Conservation (phyloP, 208 protist species). For the Porcisia deanei region DNA sequence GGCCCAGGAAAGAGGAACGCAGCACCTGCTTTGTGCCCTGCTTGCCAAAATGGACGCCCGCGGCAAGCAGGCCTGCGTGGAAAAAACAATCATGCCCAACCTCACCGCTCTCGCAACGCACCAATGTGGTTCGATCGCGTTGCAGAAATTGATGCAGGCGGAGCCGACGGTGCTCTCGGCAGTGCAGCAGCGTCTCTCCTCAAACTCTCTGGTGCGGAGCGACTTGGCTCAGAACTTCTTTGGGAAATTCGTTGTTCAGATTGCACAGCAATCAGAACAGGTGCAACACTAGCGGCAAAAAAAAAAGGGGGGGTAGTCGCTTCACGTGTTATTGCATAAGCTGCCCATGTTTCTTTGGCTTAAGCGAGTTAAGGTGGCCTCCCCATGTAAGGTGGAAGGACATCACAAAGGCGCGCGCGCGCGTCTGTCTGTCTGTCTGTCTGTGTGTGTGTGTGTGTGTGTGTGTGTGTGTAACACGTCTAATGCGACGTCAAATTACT, state of each 20-base stretch:
- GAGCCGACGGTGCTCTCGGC: constrained; percentile 49
- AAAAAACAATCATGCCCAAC: constrained; percentile 48
- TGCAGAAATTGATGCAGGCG: constrained; percentile 85
- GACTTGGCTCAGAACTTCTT: constrained; percentile 83
- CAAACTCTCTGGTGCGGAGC: constrained; percentile 48
- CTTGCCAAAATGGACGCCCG: constrained; percentile 68
- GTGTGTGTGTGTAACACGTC: background rate
- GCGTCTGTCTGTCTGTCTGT: background rate
- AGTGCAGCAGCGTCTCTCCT: constrained; percentile 42
- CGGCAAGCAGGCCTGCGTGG: constrained; percentile 56
- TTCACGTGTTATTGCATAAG: background rate
- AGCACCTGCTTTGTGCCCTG: constrained; percentile 80
- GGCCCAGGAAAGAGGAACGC: constrained; percentile 69
- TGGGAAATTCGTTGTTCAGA: constrained; percentile 88
- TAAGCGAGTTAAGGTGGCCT: constrained; percentile 10
- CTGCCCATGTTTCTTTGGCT: constrained; percentile 2
- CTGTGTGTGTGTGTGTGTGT: background rate
- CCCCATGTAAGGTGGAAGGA: constrained; percentile 4
- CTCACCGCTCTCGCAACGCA: constrained; percentile 60
- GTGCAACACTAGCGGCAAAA: constrained; percentile 2
- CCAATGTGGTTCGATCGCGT: constrained; percentile 65
- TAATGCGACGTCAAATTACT: constrained; percentile 4
- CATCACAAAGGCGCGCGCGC: background rate
- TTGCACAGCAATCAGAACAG: constrained; percentile 37
- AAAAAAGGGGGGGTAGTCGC: background rate